Evolutionary conservation across 2,329 filamentous ascomycete species (phyloP).

Genomic region (Claviceps sp.): DNA sequence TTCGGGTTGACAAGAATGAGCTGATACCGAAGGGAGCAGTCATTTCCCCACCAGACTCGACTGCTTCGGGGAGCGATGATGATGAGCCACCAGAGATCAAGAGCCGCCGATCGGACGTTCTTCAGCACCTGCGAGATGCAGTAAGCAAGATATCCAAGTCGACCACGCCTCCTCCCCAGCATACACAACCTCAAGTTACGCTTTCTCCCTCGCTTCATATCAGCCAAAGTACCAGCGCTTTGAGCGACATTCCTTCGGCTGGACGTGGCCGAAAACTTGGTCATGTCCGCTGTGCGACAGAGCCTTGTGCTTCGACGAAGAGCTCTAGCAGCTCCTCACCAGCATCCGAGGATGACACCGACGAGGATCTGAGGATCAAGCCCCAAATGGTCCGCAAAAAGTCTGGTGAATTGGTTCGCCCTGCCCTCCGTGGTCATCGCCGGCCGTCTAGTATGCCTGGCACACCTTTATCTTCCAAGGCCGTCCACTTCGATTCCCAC

Average conservation of each 20-base stretch:
- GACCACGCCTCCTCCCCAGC: constrained; percentile 36
- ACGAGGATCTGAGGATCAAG: constrained; percentile 47
- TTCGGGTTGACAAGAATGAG: constrained; percentile 53
- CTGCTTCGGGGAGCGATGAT: constrained; percentile 70
- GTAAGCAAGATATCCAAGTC: constrained; percentile 59
- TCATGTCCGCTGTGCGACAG: constrained; percentile 43
- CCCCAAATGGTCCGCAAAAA: constrained; percentile 96
- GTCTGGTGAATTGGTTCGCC: constrained; percentile 90
- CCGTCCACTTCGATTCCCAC: constrained; percentile 96
- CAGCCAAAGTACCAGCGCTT: constrained; percentile 32
- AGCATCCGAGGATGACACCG: constrained; percentile 50
- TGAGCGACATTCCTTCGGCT: constrained; percentile 28
- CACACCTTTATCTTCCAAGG: constrained; percentile 89
- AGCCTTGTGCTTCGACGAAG: constrained; percentile 35
- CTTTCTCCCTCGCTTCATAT: constrained; percentile 22
- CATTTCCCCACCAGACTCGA: constrained; percentile 83
- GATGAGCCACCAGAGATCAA: constrained; percentile 42
- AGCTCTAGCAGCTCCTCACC: constrained; percentile 36
- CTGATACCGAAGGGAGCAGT: constrained; percentile 69
- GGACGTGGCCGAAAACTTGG: constrained; percentile 24
- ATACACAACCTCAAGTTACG: constrained; percentile 18
- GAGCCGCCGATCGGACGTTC: constrained; percentile 35
- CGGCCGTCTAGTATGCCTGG: constrained; percentile 94
- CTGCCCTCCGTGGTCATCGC: constrained; percentile 66
- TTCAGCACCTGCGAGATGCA: constrained; percentile 65